These are phyloP conservation scores for Cyberlindnera americana DNA, from an alignment of 805 yeast species.

Conservation along the genomic window DNA sequence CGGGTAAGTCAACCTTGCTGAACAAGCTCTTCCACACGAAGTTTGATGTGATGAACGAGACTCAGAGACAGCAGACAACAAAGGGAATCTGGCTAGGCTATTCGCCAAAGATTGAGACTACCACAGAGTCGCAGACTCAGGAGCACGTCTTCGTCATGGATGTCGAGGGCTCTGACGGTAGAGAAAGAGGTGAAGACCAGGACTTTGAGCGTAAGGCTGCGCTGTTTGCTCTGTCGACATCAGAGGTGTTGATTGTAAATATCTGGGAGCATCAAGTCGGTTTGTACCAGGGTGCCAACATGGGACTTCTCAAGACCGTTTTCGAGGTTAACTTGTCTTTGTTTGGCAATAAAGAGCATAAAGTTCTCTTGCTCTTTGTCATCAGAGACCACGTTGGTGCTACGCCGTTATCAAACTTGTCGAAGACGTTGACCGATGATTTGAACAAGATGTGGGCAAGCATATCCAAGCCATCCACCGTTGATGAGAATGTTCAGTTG, in stretches of 20 bases:
- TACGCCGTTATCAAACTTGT: constrained; percentile 73
- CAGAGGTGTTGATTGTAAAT: constrained; percentile 86
- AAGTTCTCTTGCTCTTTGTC: constrained; percentile 76
- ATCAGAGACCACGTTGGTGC: constrained; percentile 88
- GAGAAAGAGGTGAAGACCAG: constrained; percentile 97
- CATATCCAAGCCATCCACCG: constrained; percentile 67
- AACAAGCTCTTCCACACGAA: constrained; percentile 81
- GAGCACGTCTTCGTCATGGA: constrained; percentile 74
- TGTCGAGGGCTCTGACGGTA: constrained; percentile 98
- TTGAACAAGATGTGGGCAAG: constrained; percentile 74
- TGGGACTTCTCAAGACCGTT: constrained; percentile 93
- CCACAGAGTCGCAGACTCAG: constrained; percentile 12
- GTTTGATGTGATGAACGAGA: constrained; percentile 92
- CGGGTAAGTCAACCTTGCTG: constrained; percentile 91
- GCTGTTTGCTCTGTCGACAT: constrained; percentile 85
- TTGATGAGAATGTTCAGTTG: constrained; percentile 47
- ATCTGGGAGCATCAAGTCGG: constrained; percentile 98
- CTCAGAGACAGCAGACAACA: constrained; percentile 83
- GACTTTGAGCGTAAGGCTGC: constrained; percentile 98
- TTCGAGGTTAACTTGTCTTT: constrained; percentile 90
- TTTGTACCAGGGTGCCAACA: constrained; percentile 93
- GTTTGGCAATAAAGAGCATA: constrained; percentile 62
- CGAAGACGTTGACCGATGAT: constrained; percentile 67
- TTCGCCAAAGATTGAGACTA: constrained; percentile 38
- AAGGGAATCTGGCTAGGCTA: constrained; percentile 78